Conservation (phyloP, 2,329 filamentous ascomycete species). For the Calonectria leucothoes region DNA sequence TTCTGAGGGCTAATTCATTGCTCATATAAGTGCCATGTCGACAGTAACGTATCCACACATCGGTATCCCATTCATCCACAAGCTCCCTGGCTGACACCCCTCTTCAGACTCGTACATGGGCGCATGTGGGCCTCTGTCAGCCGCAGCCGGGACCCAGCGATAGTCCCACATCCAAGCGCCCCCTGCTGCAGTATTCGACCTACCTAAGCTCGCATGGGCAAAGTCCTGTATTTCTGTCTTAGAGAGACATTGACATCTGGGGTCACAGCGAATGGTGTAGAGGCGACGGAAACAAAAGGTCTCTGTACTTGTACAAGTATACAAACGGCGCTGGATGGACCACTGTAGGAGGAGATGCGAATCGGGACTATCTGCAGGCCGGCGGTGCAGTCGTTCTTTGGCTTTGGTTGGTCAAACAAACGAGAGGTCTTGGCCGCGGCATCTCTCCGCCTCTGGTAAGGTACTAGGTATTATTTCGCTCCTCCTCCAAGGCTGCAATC, state of each 20-base stretch:
- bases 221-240: neutral
- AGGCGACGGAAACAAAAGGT: too few relatives aligned
- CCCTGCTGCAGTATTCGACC: neutral
- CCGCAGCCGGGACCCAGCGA: conserved; percentile 23
- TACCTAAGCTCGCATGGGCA: neutral
- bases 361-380: neutral
- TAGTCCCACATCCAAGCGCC: neutral
- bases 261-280: neutral
- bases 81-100: neutral
- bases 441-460: neutral
- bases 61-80: neutral
- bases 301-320: neutral
- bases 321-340: neutral
- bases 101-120: neutral
- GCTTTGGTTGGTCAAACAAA: neutral
- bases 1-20: neutral
- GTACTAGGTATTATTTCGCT: neutral
- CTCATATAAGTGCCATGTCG: neutral
- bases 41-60: neutral
- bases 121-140: conserved; percentile 17
- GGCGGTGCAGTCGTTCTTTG: neutral
- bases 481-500: neutral
- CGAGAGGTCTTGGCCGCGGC: neutral
- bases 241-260: neutral
- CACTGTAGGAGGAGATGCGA: neutral